Base-by-base conservation (phyloP, 768 basidiomycete species). In the Mrakia blollopis region DNA sequence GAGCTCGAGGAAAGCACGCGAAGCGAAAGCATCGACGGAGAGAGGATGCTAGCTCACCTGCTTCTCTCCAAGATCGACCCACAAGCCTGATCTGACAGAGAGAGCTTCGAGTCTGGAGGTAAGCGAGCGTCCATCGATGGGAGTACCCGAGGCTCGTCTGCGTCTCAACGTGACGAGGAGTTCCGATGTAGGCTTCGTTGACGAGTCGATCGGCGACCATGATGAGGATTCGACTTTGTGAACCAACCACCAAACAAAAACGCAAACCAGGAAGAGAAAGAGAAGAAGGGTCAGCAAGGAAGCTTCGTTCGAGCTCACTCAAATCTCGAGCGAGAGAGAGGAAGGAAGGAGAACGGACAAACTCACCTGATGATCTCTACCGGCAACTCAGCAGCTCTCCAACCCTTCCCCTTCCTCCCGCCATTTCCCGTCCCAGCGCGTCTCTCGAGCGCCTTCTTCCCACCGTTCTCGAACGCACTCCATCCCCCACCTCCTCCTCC, bases 281-380 rank as follows among this genome's bases (percentile, higher is more conserved):
- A 21, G 16, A 28, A 10, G 28, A n/a, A 57, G 57, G 57, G 57
- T 50, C 47, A 57, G 57, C 57, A 57, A 5, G 14, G 16, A 16
- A 25, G 57, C 44, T 28, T 57, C 57, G 25, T 11, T 57, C 57
- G 57, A 57, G 54, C 54, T 54, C 54, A 54, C n/a, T 13, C 54
- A 54, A 23, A 23, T 23, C 23, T 5, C 5, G 11, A 14, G 14
- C 57, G 57, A 57, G 25, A n/a, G 28, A 57, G 18, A 7, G 47
- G 16, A 41, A 11, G 6, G 39, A 41, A 41, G 5, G 39, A 11
- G 39, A 41, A 57, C 16, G 21, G 16, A 16, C n/a, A n/a, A 28
- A 65, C 63, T 65, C 63, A 68, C 65, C 25, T n/a, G 65, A 68
- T 68, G 37, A 68, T 68, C 65, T 68, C 65, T 0, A 68, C 37